phyloP scores from a whole-genome alignment of 2,329 filamentous ascomycete genomes.

The Verticillium longisporum region DNA sequence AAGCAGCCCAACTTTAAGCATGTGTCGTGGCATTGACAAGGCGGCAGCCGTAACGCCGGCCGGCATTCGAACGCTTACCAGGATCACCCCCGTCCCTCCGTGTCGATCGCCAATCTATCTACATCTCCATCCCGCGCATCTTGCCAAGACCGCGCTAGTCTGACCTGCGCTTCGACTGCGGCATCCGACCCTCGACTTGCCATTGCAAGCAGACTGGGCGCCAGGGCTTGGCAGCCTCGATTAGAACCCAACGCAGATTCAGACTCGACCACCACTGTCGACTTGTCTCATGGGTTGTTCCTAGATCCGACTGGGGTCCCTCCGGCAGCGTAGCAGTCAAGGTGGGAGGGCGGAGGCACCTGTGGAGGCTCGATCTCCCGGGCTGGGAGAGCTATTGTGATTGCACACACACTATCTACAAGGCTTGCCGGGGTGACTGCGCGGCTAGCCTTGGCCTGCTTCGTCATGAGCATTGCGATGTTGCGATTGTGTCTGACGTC shows the following conservation, averaged over 20 bases:
- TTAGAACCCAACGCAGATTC: neutral
- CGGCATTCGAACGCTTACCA: neutral
- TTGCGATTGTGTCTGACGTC: constrained; percentile 5
- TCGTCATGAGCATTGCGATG: constrained; percentile 1
- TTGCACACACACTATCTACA: neutral
- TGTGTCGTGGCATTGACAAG: neutral
- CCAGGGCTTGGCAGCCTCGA: neutral
- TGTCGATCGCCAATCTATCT: constrained; percentile 12
- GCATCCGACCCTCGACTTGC: neutral
- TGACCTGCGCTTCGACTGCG: neutral
- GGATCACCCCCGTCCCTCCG: constrained; percentile 1
- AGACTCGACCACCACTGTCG: constrained; percentile 9
- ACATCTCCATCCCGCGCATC: constrained; percentile 11
- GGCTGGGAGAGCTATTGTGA: neutral
- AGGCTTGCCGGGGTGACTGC: neutral
- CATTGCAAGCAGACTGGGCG: neutral
- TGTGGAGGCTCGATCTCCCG: constrained; percentile 7
- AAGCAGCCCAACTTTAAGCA: neutral
- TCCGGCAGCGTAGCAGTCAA: constrained; percentile 5
- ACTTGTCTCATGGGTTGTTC: constrained; percentile 13
- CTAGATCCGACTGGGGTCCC: constrained; percentile 4
- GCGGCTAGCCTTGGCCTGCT: neutral
- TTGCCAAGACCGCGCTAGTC: constrained; percentile 9
- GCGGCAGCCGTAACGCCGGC: neutral
- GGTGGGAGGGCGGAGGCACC: constrained; percentile 10